phyloP scores from a whole-genome alignment of 495 filamentous ascomycete genomes.

The Aspergillus indologenus region DNA sequence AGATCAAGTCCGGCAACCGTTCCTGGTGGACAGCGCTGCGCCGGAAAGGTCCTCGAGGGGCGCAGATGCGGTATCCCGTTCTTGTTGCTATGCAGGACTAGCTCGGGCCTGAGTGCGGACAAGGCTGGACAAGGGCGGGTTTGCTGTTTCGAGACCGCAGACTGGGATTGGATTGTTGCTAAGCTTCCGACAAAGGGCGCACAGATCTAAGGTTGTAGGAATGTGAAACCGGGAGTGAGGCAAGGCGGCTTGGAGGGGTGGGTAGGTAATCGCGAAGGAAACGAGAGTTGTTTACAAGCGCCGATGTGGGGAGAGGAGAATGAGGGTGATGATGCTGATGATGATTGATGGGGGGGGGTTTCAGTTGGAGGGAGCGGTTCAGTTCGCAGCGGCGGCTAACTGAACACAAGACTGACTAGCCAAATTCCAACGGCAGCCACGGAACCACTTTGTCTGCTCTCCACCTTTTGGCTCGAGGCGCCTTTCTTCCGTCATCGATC shows the following conservation, averaged over 20 bases:
- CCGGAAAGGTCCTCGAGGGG: conserved; percentile 11
- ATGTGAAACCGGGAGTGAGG: background rate
- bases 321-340: conserved; percentile 11
- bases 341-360: conserved; percentile 4
- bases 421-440: conserved; percentile 1
- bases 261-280: conserved; percentile 1
- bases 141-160: background rate
- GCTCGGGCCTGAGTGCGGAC: background rate
- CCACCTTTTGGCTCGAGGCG: background rate
- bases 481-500: background rate
- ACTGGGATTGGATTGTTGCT: background rate
- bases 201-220: background rate
- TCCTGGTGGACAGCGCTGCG: conserved; percentile 13
- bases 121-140: background rate
- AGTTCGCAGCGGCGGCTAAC: conserved; percentile 7
- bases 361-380: too few species aligned
- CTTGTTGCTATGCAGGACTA: conserved; percentile 3
- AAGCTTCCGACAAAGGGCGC: background rate
- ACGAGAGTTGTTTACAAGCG: conserved; percentile 12
- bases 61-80: conserved; percentile 15
- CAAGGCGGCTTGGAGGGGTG: background rate
- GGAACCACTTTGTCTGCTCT: background rate
- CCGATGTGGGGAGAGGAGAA: conserved; percentile 20
- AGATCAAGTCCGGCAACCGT: conserved; percentile 12
- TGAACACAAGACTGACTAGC: background rate